phyloP scores from a whole-genome alignment of 176 grass and related monocot genomes.

The Zea mays region Zm-B73-REFERENCE-NAM-5.0 NC_050100.1:223770001-223770500 shows the following conservation, averaged over 20 bases:
- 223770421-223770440: constrained; percentile 4
- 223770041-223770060: constrained; percentile 15
- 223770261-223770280: constrained; percentile 93
- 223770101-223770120: constrained; percentile 89
- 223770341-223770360: background rate
- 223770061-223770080: constrained; percentile 12
- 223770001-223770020: constrained; percentile 93
- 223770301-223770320: constrained; percentile 32
- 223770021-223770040: constrained; percentile 27
- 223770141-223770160: constrained; percentile 82
- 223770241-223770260: constrained; percentile 86
- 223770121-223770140: constrained; percentile 92
- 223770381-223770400: background rate
- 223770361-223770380: background rate
- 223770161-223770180: constrained; percentile 97
- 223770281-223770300: constrained; percentile 32
- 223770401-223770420: constrained; percentile 4
- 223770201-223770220: constrained; percentile 99
- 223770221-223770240: constrained; percentile 93
- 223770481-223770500: background rate
- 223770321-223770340: background rate
- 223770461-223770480: background rate
- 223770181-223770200: constrained; percentile 96
- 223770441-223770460: constrained; percentile 1
- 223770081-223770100: constrained; percentile 27